Percentiles rank a stretch among this genome's conserved stretches.
Evolutionary conservation across 2,329 filamentous ascomycete genomes (phyloP).

Genomic region (Alternaria panax): DNA sequence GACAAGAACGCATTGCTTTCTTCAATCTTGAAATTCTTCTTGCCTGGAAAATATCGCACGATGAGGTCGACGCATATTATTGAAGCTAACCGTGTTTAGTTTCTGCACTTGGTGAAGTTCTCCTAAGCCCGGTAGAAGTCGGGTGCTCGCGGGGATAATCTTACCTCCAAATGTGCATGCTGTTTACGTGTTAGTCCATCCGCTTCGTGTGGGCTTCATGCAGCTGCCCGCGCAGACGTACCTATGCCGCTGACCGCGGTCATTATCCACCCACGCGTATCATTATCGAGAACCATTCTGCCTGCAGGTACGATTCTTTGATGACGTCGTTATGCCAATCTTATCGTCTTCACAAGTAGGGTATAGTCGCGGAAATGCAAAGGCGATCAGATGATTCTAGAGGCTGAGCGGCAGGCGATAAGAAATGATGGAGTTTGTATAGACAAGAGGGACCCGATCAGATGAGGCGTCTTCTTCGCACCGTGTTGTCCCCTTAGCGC

Average conservation of each 20-base stretch:
- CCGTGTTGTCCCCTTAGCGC: conserved; percentile 24
- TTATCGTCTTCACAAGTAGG: background rate
- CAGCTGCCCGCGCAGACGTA: conserved; percentile 44
- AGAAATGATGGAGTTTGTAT: conserved; percentile 6
- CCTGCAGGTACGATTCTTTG: conserved; percentile 19
- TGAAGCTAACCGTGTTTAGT: conserved; percentile 62
- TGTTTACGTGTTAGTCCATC: conserved; percentile 29
- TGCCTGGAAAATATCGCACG: conserved; percentile 74
- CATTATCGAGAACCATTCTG: conserved; percentile 55
- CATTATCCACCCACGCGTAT: conserved; percentile 94
- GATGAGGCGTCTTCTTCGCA: conserved; percentile 18
- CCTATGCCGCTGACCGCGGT: conserved; percentile 79
- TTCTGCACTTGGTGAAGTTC: conserved; percentile 10
- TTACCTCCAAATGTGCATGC: conserved; percentile 51
- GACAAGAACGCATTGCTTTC: conserved; percentile 90
- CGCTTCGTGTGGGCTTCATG: background rate
- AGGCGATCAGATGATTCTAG: background rate
- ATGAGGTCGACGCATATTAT: conserved; percentile 88
- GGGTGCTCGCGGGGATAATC: background rate
- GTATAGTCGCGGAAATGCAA: conserved; percentile 4
- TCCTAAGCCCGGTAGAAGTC: background rate
- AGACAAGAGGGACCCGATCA: conserved; percentile 14
- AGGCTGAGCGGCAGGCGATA: conserved; percentile 2
- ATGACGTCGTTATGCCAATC: conserved; percentile 31
- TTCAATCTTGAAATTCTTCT: conserved; percentile 82